A percentile compares a stretch with the other conserved stretches of the same genome.
These are phyloP conservation scores for Cyberlindnera veronae DNA, from an alignment of 805 yeast species.

Conservation along the genomic window DNA sequence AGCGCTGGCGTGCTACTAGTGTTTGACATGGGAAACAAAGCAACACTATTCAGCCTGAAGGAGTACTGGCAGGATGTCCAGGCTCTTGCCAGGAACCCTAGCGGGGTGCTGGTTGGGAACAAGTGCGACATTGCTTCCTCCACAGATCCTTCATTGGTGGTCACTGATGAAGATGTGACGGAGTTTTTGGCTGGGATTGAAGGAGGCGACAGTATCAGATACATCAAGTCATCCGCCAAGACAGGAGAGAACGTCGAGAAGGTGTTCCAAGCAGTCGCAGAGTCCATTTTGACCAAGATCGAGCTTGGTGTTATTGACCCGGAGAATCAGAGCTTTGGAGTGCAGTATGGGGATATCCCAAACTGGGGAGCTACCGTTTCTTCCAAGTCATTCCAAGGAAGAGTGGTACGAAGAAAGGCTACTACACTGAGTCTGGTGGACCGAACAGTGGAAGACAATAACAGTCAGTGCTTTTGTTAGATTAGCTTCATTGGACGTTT, in stretches of 20 bases:
- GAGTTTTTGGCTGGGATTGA: conserved; percentile 28
- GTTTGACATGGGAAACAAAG: conserved; percentile 29
- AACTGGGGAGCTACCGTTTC: conserved; percentile 12
- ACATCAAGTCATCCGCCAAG: conserved; percentile 38
- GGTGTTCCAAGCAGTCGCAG: conserved; percentile 37
- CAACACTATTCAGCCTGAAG: conserved; percentile 27
- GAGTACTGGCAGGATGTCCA: conserved; percentile 32
- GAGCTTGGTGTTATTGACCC: conserved; percentile 48
- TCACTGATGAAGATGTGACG: conserved; percentile 32
- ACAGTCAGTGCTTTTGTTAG: conserved; percentile 11
- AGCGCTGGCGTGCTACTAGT: conserved; percentile 36
- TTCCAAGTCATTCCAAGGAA: conserved; percentile 5
- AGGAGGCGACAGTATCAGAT: conserved; percentile 28
- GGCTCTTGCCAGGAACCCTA: conserved; percentile 28
- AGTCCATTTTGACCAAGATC: conserved; percentile 41
- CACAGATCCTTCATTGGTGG: conserved; percentile 29
- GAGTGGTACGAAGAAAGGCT: conserved; percentile 12
- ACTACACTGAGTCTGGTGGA: conserved; percentile 20
- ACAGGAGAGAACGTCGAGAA: conserved; percentile 39
- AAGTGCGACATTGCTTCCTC: conserved; percentile 28
- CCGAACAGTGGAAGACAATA: conserved; percentile 7
- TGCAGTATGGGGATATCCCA: conserved; percentile 48
- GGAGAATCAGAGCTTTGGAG: conserved; percentile 43
- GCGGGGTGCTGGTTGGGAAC: conserved; percentile 34
- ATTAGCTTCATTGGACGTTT: too few relatives aligned